Percentiles rank a stretch among this genome's conserved stretches.
phyloP scores from a whole-genome alignment of 176 grass and related monocot species.

The Raddia distichophylla region DNA sequence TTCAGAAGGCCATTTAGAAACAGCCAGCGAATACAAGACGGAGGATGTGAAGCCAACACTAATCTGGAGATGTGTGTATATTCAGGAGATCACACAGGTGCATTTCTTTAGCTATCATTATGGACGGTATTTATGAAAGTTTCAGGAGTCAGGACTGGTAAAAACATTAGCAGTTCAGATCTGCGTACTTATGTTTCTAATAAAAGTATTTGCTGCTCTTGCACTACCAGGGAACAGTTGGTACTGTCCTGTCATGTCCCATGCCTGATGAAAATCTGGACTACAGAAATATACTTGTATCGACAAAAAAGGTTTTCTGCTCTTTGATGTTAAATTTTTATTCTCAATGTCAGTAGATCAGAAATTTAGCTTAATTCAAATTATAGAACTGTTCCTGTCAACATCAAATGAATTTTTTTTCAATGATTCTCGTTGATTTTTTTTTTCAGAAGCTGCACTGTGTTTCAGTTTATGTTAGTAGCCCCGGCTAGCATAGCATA shows the following conservation, averaged over 20 bases:
- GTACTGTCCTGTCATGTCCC: conserved; percentile 58
- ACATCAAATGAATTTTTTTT: too few species aligned
- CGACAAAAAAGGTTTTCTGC: conserved; percentile 70
- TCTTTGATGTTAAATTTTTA: conserved; percentile 27
- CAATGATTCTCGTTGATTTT: conserved; percentile 7
- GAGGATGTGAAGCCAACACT: conserved; percentile 60
- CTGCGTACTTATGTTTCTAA: conserved; percentile 24
- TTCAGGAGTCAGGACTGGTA: conserved; percentile 13
- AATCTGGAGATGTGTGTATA: conserved; percentile 73
- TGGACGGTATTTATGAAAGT: conserved; percentile 10
- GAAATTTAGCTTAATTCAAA: conserved; percentile 9
- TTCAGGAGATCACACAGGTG: conserved; percentile 80
- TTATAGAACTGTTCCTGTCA: conserved; percentile 23
- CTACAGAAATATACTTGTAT: conserved; percentile 70
- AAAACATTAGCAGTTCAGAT: conserved; percentile 13
- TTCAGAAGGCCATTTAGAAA: conserved; percentile 39
- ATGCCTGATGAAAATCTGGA: conserved; percentile 87
- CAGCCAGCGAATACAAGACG: conserved; percentile 37
- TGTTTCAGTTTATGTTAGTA: conserved; percentile 33
- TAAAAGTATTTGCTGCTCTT: conserved; percentile 38
- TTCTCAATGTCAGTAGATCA: conserved; percentile 28
- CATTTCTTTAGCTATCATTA: conserved; percentile 40
- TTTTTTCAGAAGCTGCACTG: background rate
- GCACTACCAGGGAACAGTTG: conserved; percentile 62
- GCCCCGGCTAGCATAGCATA: conserved; percentile 23